These are phyloP conservation scores for Solanum piurae DNA, from an alignment of 257 asterid species.

Conservation along the genomic window DNA sequence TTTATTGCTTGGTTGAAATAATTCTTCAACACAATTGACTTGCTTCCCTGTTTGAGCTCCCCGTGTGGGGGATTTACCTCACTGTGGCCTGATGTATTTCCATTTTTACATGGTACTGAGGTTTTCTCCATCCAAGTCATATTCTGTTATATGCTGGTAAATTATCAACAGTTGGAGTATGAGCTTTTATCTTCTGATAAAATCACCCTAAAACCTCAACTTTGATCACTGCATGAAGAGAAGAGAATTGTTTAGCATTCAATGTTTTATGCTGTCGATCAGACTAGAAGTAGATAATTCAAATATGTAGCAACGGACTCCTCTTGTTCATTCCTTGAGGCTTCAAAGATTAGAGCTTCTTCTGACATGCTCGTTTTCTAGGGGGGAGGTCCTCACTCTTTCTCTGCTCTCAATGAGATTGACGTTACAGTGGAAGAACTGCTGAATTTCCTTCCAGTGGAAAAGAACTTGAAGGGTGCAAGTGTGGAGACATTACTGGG, in stretches of 20 bases:
- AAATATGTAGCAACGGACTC: neutral
- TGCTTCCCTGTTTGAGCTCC: neutral
- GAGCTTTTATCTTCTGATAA: neutral
- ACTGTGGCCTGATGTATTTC: neutral
- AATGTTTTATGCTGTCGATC: neutral
- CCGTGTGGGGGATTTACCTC: neutral
- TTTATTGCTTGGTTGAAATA: neutral
- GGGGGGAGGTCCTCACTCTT: constrained; percentile 32
- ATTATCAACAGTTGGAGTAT: neutral
- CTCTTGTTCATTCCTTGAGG: neutral
- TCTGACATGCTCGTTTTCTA: constrained; percentile 17
- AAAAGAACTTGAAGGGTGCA: constrained; percentile 25
- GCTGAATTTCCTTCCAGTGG: constrained; percentile 40
- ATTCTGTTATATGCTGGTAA: neutral
- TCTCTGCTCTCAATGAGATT: constrained; percentile 22
- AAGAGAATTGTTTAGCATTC: neutral
- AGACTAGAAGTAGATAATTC: neutral
- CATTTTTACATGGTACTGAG: neutral
- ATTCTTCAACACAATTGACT: neutral
- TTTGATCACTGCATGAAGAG: neutral
- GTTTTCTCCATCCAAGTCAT: neutral
- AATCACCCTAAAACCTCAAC: neutral
- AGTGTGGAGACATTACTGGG: constrained; percentile 24
- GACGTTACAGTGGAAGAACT: constrained; percentile 39
- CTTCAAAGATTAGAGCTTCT: neutral